These are phyloP conservation scores for Nemania sp. DNA, from an alignment of 2,329 filamentous ascomycete genomes.

Conservation along the genomic window DNA sequence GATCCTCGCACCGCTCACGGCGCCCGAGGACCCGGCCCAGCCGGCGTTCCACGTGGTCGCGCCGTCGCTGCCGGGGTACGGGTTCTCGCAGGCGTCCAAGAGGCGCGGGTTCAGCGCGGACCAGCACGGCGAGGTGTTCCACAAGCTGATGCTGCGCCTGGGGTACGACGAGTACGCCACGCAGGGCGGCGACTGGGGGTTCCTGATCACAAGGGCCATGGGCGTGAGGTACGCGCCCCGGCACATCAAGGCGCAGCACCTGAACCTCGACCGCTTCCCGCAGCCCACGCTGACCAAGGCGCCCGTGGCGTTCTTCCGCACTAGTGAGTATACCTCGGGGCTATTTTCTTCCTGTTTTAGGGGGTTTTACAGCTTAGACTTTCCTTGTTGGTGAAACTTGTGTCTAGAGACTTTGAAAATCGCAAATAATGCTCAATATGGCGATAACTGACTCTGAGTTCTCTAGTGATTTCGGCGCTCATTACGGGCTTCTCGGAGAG, in stretches of 20 bases:
- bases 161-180: slow-evolving; percentile 68
- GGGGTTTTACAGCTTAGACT: too few relatives aligned
- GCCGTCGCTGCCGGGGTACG: slow-evolving; percentile 61
- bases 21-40: slow-evolving; percentile 21
- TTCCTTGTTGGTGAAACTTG: too few relatives aligned
- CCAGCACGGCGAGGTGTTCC: slow-evolving; percentile 69
- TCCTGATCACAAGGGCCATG: slow-evolving; percentile 65
- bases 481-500: slow-evolving; percentile 43
- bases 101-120: slow-evolving; percentile 66
- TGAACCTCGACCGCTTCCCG: slow-evolving; percentile 32
- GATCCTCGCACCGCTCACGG: slow-evolving; percentile 57
- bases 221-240: slow-evolving; percentile 45
- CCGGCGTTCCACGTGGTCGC: slow-evolving; percentile 61
- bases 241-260: slow-evolving; percentile 40
- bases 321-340: too few relatives aligned
- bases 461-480: slow-evolving; percentile 26
- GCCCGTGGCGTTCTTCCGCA: slow-evolving; percentile 24
- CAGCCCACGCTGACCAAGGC: slow-evolving; percentile 25
- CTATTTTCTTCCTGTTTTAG: too few relatives aligned
- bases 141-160: slow-evolving; percentile 70
- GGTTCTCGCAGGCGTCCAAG: slow-evolving; percentile 54
- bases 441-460: too few relatives aligned
- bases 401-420: too few relatives aligned
- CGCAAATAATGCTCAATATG: too few relatives aligned
- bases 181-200: slow-evolving; percentile 78